Evolutionary conservation across 73 alveolate species (phyloP).

Genomic region (Paramecium caudatum): DNA sequence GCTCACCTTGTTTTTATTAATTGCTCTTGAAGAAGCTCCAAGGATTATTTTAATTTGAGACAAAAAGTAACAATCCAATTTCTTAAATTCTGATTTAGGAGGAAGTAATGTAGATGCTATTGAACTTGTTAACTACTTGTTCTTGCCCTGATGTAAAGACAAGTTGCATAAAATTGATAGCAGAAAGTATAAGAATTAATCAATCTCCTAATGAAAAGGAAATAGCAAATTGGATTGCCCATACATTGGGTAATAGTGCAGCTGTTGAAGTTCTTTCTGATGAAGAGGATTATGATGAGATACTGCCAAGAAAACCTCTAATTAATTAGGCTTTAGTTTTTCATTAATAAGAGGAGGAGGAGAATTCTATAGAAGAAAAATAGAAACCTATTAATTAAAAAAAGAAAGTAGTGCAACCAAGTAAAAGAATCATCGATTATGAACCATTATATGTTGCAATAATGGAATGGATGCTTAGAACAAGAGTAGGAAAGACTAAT

Average conservation of each 20-base stretch:
- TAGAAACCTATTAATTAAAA: background rate
- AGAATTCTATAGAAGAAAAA: slow-evolving; percentile 19
- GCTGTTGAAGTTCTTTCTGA: slow-evolving; percentile 32
- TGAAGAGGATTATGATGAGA: slow-evolving; percentile 19
- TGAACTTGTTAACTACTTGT: slow-evolving; percentile 54
- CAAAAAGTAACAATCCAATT: slow-evolving; percentile 23
- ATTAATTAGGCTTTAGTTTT: slow-evolving; percentile 35
- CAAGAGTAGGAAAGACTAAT: slow-evolving; percentile 69
- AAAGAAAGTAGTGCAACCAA: background rate
- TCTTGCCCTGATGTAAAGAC: slow-evolving; percentile 68
- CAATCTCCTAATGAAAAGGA: slow-evolving; percentile 22
- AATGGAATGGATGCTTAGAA: slow-evolving; percentile 76
- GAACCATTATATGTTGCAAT: slow-evolving; percentile 76
- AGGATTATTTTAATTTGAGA: slow-evolving; percentile 50
- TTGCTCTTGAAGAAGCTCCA: background rate
- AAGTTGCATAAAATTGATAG: slow-evolving; percentile 60
- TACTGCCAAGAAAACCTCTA: background rate
- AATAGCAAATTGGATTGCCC: slow-evolving; percentile 62
- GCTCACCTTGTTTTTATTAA: slow-evolving; percentile 52
- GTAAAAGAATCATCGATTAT: slow-evolving; percentile 68
- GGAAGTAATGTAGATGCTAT: slow-evolving; percentile 60
- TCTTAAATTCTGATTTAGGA: background rate
- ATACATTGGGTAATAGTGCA: slow-evolving; percentile 64
- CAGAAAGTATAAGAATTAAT: slow-evolving; percentile 40
- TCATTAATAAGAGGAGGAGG: slow-evolving; percentile 12